phyloP scores from a whole-genome alignment of 2,329 filamentous ascomycete species.

The Penicillium thymicola region DNA sequence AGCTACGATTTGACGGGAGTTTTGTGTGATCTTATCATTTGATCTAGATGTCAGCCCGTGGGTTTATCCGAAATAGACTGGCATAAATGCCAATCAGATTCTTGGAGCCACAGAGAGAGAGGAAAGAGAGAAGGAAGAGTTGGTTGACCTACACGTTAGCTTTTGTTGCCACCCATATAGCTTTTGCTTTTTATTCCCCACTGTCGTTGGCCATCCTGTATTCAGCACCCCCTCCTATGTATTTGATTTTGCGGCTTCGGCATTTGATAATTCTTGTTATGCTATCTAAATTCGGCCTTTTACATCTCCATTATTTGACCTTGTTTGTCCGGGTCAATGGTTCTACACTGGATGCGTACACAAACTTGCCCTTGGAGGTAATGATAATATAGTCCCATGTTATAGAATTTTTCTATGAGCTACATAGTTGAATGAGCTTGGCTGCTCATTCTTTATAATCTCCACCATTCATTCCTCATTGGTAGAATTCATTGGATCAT shows the following conservation, averaged over 20 bases:
- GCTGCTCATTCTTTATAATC: not conserved
- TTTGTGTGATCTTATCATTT: not conserved
- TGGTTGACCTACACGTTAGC: not conserved
- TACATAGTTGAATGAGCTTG: no score
- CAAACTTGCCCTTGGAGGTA: not conserved
- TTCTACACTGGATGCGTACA: not conserved
- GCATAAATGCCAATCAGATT: not conserved
- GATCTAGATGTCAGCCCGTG: not conserved
- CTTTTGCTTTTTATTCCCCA: constrained; percentile 3
- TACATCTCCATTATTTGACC: not conserved
- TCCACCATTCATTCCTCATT: not conserved
- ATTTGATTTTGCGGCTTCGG: not conserved
- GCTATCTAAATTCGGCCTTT: not conserved
- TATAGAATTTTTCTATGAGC: not conserved
- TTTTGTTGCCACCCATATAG: not conserved
- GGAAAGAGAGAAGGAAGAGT: not conserved
- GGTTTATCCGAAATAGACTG: not conserved
- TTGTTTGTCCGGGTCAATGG: not conserved
- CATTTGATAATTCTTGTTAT: not conserved
- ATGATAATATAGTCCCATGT: not conserved
- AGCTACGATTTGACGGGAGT: constrained; percentile 10
- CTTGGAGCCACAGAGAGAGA: constrained; percentile 8
- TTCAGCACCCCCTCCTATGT: not conserved
- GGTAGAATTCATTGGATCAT: not conserved
- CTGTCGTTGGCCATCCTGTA: not conserved